Percentiles rank a stretch among this genome's conserved stretches.
Evolutionary conservation across 2,329 filamentous ascomycete species (phyloP).

Genomic region (Ceratocystiopsis minuta): DNA sequence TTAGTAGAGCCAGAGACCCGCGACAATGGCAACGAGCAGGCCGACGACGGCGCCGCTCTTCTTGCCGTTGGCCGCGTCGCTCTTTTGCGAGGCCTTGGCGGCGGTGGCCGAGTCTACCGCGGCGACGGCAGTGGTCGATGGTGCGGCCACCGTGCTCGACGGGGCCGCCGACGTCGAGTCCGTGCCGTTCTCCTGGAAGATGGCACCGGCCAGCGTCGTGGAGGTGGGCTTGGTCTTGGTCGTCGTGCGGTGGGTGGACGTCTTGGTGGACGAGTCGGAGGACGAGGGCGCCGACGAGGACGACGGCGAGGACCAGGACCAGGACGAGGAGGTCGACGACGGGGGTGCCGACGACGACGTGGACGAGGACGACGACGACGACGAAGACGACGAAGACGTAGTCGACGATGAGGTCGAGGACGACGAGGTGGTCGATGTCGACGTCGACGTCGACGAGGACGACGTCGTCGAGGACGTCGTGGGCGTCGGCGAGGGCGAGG

Average conservation of each 20-base stretch:
- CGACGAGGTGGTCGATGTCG: conserved; percentile 16
- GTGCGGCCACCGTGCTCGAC: not conserved
- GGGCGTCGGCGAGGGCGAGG: conserved; percentile 7
- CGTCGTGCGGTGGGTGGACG: conserved; percentile 6
- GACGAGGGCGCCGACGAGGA: conserved; percentile 9
- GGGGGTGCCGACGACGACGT: conserved; percentile 11
- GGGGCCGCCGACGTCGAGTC: conserved; percentile 3
- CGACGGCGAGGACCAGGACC: conserved; percentile 14
- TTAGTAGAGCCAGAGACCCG: conserved; percentile 30
- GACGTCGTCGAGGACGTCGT: conserved; percentile 12
- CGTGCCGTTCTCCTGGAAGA: conserved; percentile 35
- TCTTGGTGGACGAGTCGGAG: not conserved
- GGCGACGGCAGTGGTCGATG: not conserved
- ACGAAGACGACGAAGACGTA: conserved; percentile 1
- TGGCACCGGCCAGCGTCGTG: conserved; percentile 22
- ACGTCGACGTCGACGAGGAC: conserved; percentile 11
- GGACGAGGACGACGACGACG: conserved; percentile 5
- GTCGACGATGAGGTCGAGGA: not conserved
- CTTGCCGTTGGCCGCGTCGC: conserved; percentile 24
- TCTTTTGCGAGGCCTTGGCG: conserved; percentile 14
- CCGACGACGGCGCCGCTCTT: conserved; percentile 34
- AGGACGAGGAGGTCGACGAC: conserved; percentile 12
- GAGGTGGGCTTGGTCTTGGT: conserved; percentile 1
- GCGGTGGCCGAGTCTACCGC: conserved; percentile 8
- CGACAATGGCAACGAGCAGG: conserved; percentile 36